These are phyloP conservation scores for Yamadazyma dendronema DNA, from an alignment of 1,139 yeast genomes.

Conservation along the genomic window DNA sequence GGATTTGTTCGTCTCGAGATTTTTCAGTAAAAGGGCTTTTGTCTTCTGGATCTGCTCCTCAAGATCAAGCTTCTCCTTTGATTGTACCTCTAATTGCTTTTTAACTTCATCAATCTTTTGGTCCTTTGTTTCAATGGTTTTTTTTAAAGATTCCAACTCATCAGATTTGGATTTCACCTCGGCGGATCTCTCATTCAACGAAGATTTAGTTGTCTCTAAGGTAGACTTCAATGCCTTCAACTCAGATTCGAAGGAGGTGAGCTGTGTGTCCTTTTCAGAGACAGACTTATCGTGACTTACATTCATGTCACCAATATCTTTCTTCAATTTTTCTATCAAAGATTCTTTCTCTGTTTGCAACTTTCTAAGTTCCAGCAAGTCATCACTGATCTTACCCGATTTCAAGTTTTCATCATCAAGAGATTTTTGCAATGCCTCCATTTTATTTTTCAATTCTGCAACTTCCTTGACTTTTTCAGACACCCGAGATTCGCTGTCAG, in stretches of 20 bases:
- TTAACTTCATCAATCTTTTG: slow-evolving; percentile 5
- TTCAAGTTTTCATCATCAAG: too few relatives aligned
- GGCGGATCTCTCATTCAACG: not conserved
- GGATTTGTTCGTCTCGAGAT: slow-evolving; percentile 4
- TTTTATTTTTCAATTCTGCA: too few relatives aligned
- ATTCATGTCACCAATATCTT: not conserved
- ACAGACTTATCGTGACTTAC: not conserved
- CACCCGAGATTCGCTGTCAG: too few relatives aligned
- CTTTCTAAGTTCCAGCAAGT: not conserved
- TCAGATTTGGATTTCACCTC: not conserved
- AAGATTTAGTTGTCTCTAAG: slow-evolving; percentile 1
- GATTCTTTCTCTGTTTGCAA: not conserved
- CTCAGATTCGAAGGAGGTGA: not conserved
- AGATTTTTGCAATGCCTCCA: too few relatives aligned
- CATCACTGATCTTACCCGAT: too few relatives aligned
- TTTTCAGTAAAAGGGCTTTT: slow-evolving; percentile 2
- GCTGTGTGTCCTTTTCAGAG: not conserved
- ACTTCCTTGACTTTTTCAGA: not conserved
- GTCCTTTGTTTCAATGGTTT: slow-evolving; percentile 2
- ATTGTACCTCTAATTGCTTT: not conserved
- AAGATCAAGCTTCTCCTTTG: not conserved
- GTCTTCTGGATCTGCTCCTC: slow-evolving; percentile 2
- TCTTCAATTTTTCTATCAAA: not conserved
- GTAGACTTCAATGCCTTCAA: not conserved
- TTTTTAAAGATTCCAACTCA: slow-evolving; percentile 2